Evolutionary conservation across 1,284 basidiomycete genomes (phyloP), one percentile per base, ranked within the genome.

Genomic region (Puccinia novopanici): DNA sequence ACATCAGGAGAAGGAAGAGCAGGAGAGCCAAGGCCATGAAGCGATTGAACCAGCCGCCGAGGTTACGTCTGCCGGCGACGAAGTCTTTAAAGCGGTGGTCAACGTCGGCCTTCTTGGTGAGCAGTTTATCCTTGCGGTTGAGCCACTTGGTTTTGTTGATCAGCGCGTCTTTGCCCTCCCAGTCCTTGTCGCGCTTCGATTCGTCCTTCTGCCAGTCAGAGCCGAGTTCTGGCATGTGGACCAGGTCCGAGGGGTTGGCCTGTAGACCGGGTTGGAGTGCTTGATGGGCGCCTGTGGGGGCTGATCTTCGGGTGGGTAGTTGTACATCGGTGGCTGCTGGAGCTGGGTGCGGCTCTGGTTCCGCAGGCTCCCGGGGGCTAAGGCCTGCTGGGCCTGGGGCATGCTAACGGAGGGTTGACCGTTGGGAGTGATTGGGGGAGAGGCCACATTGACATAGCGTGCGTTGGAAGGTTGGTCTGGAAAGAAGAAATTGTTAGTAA

Each of bases 151-250:
- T 8, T n/a, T 65, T 76, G 15, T 76, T 52, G 48, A 67, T 52
- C 24, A 76, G 48, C 19, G 48, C 22, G 24, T 59, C 55, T 63
- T 76, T 76, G 15, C 75, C 75, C n/a, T 76, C 75, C 75, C 75
- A 76, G 45, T 76, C 61, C 19, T 76, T 76, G 37, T 76, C 75
- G 6, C 34, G 22, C 15, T n/a, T 30, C 22, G 57, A 42, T 37
- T 76, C 75, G 27, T 65, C 48, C 65, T 48, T 59, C 2, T 30
- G 34, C 75, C 75, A 76, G 50, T 76, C 75, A 22, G 59, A 67
- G 30, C 75, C 75, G 65, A 76, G 75, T 5, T 59, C 61, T 34
- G 75, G 75, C 75, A 76, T 76, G 6, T 63, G 59, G 22, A 76
- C 75, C 1, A 76, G 48, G 40, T 76, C 75, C 4, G 75, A 15